Evolutionary conservation across 1,284 basidiomycete species (phyloP).

Genomic region (Apiotrichum porosum): DNA sequence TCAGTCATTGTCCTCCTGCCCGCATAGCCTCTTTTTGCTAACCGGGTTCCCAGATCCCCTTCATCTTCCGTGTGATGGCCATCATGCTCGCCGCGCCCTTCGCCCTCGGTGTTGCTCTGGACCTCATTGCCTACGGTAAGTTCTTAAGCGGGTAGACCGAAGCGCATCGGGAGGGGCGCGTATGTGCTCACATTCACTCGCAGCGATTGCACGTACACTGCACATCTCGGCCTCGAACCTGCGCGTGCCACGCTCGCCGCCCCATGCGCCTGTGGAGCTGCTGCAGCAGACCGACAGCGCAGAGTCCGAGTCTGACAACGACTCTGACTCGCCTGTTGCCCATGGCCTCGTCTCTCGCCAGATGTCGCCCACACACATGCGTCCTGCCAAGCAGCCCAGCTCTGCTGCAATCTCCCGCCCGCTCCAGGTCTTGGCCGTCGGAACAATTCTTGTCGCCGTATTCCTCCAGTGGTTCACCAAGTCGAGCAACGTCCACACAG

Average conservation of each 20-base stretch:
- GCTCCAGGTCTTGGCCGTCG: not conserved
- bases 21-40: too few species aligned
- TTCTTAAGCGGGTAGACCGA: too few species aligned
- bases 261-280: conserved; percentile 6
- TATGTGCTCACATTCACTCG: not conserved
- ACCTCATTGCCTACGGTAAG: conserved; percentile 36
- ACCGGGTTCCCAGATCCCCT: conserved; percentile 26
- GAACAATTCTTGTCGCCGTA: not conserved
- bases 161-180: too few species aligned
- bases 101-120: conserved; percentile 28
- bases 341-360: not conserved
- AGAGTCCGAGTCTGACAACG: conserved; percentile 6
- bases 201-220: conserved; percentile 36
- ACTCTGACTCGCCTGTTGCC: not conserved
- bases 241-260: conserved; percentile 34
- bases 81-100: conserved; percentile 30
- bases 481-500: not conserved
- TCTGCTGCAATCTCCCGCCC: not conserved
- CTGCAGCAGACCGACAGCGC: not conserved
- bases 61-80: conserved; percentile 27
- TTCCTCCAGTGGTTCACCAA: conserved; percentile 5
- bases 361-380: not conserved
- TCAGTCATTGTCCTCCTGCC: conserved; percentile 2
- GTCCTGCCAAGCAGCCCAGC: not conserved
- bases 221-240: conserved; percentile 33